A percentile compares a stretch with the other conserved stretches of the same genome.
Evolutionary conservation across 768 basidiomycete genomes (phyloP).

Genomic region (Pleurotus tuoliensis): DNA sequence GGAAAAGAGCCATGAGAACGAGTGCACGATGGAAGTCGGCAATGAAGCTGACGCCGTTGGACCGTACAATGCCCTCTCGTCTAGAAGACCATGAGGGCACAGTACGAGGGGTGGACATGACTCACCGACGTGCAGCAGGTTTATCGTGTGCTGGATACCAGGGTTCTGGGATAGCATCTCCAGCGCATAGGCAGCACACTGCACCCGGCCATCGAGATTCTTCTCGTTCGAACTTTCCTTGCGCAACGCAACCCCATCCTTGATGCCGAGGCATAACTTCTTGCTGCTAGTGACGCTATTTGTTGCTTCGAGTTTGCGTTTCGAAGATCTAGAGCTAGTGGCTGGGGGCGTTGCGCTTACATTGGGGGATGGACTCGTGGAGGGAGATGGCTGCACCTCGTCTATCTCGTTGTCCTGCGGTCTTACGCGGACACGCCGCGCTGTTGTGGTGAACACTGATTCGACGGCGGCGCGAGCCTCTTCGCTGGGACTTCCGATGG

Average conservation of each 20-base stretch:
- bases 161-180: constrained; percentile 7
- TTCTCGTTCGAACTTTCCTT: background rate
- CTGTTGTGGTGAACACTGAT: background rate
- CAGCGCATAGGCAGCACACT: constrained; percentile 8
- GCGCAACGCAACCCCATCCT: background rate
- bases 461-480: background rate
- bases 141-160: constrained; percentile 8
- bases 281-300: background rate
- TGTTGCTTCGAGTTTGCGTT: background rate
- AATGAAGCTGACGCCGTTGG: constrained; percentile 20
- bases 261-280: background rate
- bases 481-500: background rate
- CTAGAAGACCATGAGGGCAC: constrained; percentile 10
- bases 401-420: background rate
- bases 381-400: background rate
- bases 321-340: background rate
- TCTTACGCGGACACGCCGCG: background rate
- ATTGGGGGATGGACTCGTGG: background rate
- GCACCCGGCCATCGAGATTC: background rate
- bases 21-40: constrained; percentile 20
- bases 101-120: background rate
- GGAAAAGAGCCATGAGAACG: constrained; percentile 20
- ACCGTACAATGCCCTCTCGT: constrained; percentile 21
- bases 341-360: background rate
- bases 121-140: constrained; percentile 7